These are phyloP conservation scores for Acanthamoeba royreba DNA, from an alignment of 208 protist species.

Conservation along the genomic window DNA sequence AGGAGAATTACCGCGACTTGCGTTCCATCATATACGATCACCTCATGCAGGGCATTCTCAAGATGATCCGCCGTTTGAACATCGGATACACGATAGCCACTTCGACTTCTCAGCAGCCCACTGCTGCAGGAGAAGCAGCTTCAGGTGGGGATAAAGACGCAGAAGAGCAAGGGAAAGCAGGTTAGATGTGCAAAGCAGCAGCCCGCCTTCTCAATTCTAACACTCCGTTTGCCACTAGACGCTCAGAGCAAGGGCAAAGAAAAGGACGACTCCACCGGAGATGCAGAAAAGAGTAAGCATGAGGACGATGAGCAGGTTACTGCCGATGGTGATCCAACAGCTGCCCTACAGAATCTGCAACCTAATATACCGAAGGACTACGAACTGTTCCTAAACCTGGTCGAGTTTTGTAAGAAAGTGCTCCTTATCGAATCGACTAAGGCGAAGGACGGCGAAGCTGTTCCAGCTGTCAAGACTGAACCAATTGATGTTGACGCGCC, in stretches of 20 bases:
- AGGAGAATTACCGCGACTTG: conserved; percentile 33
- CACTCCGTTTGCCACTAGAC: neutral
- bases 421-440: neutral
- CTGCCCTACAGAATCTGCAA: neutral
- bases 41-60: conserved; percentile 31
- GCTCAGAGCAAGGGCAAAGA: neutral
- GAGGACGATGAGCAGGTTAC: neutral
- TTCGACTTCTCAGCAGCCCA: neutral
- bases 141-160: neutral
- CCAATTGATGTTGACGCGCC: neutral
- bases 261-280: neutral
- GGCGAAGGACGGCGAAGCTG: neutral
- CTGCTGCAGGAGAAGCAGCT: neutral
- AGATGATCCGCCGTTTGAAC: conserved; percentile 4
- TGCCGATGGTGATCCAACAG: neutral
- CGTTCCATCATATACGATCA: conserved; percentile 44
- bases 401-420: conserved; percentile 67
- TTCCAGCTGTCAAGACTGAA: neutral
- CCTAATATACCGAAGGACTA: conserved; percentile 62
- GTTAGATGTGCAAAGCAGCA: neutral
- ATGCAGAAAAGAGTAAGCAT: neutral
- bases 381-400: conserved; percentile 69
- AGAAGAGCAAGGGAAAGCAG: neutral
- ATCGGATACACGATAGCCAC: conserved; percentile 25
- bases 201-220: neutral